Conservation (phyloP, 345 rosid genomes). For the Sapria himalayana region DNA sequence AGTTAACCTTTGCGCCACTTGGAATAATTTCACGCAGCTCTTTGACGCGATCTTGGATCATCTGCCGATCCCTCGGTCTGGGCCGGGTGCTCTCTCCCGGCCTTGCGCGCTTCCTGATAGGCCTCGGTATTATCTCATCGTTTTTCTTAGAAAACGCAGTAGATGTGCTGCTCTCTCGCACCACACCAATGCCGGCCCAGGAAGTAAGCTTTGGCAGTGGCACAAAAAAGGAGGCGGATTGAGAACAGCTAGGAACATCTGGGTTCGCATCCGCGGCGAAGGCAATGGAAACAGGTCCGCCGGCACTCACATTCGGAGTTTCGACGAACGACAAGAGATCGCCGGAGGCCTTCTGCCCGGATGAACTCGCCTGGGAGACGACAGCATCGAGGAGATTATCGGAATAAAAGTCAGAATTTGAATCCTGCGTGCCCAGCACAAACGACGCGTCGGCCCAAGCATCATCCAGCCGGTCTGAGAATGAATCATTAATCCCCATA, state of each 20-base stretch:
- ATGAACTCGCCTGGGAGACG: constrained; percentile 36
- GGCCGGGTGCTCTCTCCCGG: constrained; percentile 91
- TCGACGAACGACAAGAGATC: constrained; percentile 53
- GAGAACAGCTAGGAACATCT: constrained; percentile 35
- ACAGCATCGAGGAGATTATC: constrained; percentile 93
- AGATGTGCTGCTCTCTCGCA: constrained; percentile 30
- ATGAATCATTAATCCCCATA: too few species aligned
- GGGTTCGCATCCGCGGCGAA: too few species aligned
- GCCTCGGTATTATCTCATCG: constrained; percentile 30
- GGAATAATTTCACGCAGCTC: constrained; percentile 96
- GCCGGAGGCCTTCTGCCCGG: constrained; percentile 48
- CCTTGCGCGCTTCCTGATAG: constrained; percentile 67
- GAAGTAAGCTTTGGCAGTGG: constrained; percentile 84
- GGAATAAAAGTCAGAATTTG: constrained; percentile 19
- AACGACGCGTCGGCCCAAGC: constrained; percentile 17
- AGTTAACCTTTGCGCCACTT: constrained; percentile 73
- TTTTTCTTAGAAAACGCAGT: constrained; percentile 51
- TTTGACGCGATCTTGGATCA: constrained; percentile 98
- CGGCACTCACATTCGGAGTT: too few species aligned
- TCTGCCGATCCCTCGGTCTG: constrained; percentile 96
- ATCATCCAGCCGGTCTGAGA: too few species aligned
- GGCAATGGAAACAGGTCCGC: too few species aligned
- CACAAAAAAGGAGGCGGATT: constrained; percentile 29
- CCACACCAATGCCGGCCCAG: constrained; percentile 54
- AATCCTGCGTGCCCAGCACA: constrained; percentile 15